Percentiles rank a stretch among this genome's conserved stretches.
These are phyloP conservation scores for Penicillium sp. DNA, from an alignment of 2,329 filamentous ascomycete species.

Conservation along the genomic window DNA sequence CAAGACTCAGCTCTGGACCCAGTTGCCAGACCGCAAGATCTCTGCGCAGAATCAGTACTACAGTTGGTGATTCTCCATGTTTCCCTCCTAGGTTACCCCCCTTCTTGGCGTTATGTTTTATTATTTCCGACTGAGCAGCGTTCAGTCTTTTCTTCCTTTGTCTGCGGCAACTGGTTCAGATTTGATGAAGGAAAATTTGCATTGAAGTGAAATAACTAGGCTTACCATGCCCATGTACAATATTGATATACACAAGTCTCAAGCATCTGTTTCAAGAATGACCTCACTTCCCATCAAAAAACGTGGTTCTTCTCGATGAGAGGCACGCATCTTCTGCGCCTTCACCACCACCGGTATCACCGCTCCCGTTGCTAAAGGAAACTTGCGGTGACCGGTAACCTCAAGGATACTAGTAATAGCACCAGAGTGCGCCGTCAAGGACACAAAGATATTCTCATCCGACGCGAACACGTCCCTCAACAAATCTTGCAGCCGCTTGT, in stretches of 20 bases:
- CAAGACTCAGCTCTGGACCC: constrained; percentile 74
- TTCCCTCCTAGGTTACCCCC: background rate
- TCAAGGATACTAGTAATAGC: constrained; percentile 51
- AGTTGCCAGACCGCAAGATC: constrained; percentile 78
- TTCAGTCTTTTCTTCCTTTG: constrained; percentile 5
- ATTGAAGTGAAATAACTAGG: constrained; percentile 7
- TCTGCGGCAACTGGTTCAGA: background rate
- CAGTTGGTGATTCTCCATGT: constrained; percentile 61
- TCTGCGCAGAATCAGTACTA: constrained; percentile 84
- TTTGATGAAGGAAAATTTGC: constrained; percentile 5
- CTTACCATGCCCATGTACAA: constrained; percentile 15
- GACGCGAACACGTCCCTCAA: constrained; percentile 50
- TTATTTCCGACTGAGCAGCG: constrained; percentile 22
- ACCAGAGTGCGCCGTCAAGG: constrained; percentile 54
- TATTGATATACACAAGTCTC: constrained; percentile 11
- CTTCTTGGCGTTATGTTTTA: constrained; percentile 26
- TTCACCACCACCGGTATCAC: constrained; percentile 49
- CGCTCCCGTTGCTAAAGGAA: constrained; percentile 45
- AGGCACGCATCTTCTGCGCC: constrained; percentile 28
- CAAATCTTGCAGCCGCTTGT: constrained; percentile 41
- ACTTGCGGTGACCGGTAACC: constrained; percentile 42
- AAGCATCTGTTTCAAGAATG: constrained; percentile 3
- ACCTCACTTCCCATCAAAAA: background rate
- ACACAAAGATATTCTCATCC: constrained; percentile 46
- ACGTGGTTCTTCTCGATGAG: background rate